These are phyloP conservation scores for Heimioporus retisporus DNA, from an alignment of 1,284 basidiomycete species.

Conservation along the genomic window DNA sequence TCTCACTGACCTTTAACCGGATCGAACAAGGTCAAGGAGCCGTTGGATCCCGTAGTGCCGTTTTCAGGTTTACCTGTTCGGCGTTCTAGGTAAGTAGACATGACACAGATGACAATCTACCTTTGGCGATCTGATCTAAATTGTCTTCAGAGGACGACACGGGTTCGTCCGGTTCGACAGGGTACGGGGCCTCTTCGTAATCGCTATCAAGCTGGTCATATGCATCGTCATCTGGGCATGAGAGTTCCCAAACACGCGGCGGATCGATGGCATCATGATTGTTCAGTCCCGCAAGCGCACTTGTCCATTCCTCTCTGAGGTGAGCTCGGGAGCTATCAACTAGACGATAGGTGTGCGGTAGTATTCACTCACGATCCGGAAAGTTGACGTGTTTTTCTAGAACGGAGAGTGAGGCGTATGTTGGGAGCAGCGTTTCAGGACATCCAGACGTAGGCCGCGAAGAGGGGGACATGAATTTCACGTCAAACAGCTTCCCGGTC, in stretches of 20 bases:
- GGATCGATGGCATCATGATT: neutral
- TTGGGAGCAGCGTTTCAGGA: slow-evolving; percentile 8
- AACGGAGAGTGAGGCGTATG: slow-evolving; percentile 29
- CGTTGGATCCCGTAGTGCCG: neutral
- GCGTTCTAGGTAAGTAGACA: neutral
- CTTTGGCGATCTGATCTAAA: slow-evolving; percentile 1
- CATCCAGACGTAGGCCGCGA: slow-evolving; percentile 7
- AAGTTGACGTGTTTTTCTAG: slow-evolving; percentile 22
- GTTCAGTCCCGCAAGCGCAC: slow-evolving; percentile 10
- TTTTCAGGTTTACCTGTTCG: slow-evolving; percentile 18
- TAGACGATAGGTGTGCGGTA: neutral
- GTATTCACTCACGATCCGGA: slow-evolving; percentile 19
- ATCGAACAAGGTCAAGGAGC: slow-evolving; percentile 20
- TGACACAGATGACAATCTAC: slow-evolving; percentile 6
- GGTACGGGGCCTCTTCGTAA: slow-evolving; percentile 17
- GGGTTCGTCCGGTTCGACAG: neutral
- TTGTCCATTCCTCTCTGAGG: slow-evolving; percentile 21
- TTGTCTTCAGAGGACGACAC: neutral
- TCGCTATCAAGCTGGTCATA: slow-evolving; percentile 38
- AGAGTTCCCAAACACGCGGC: slow-evolving; percentile 13
- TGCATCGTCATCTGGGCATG: slow-evolving; percentile 22
- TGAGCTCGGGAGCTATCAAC: slow-evolving; percentile 23
- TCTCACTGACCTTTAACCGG: slow-evolving; percentile 15
- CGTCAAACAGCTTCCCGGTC: slow-evolving; percentile 32
- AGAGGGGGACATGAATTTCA: slow-evolving; percentile 28